A percentile compares a stretch with the other conserved stretches of the same genome.
These are phyloP conservation scores for Aspergillus japonicus DNA, from an alignment of 2,329 filamentous ascomycete species.

Conservation along the genomic window DNA sequence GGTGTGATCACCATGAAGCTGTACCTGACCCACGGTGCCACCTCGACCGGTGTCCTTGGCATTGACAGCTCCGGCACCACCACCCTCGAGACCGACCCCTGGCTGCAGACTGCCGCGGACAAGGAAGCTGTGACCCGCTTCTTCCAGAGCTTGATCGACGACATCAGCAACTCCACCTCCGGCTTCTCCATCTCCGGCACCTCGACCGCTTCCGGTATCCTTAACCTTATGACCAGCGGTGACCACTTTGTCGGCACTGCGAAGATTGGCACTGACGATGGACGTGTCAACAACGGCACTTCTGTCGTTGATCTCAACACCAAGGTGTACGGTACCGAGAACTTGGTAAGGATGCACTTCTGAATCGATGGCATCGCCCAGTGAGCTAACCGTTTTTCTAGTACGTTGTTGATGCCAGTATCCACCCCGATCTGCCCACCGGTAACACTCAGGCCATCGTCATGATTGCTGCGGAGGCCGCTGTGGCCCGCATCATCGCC, in stretches of 20 bases:
- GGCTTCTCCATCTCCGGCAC: conserved; percentile 18
- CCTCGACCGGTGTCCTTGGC: conserved; percentile 19
- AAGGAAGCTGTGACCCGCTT: conserved; percentile 15
- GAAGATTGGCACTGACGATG: conserved; percentile 60
- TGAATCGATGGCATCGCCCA: neutral
- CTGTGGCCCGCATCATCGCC: conserved; percentile 53
- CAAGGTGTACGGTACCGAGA: conserved; percentile 66
- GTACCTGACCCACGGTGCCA: conserved; percentile 23
- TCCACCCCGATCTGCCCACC: conserved; percentile 67
- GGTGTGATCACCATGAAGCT: conserved; percentile 20
- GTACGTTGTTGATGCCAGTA: conserved; percentile 66
- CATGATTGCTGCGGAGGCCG: conserved; percentile 62
- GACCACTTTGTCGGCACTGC: conserved; percentile 53
- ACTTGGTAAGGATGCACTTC: conserved; percentile 43
- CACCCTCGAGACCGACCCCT: conserved; percentile 15
- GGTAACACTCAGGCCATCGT: conserved; percentile 67
- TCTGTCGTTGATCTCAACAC: conserved; percentile 64
- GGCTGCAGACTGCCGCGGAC: conserved; percentile 18
- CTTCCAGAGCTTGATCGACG: conserved; percentile 14
- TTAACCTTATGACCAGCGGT: conserved; percentile 45
- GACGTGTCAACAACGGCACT: conserved; percentile 51
- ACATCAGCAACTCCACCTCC: conserved; percentile 12
- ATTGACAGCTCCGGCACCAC: conserved; percentile 17
- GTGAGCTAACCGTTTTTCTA: neutral
- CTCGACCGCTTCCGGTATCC: conserved; percentile 12